These are phyloP conservation scores for Blepharisma japonicum DNA, from an alignment of 73 alveolate species.

Conservation along the genomic window DNA sequence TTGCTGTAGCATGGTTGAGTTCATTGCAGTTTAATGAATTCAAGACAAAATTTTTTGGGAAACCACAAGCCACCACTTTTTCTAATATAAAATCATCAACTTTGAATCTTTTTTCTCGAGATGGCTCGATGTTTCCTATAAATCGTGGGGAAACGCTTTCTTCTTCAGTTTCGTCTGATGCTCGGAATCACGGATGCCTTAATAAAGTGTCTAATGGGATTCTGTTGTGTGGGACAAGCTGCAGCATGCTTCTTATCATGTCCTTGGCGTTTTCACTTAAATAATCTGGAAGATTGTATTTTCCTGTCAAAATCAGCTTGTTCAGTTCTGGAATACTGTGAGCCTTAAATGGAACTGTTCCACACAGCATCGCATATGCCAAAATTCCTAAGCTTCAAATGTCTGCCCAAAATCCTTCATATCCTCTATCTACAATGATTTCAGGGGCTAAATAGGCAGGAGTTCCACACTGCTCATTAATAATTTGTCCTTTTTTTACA, in stretches of 20 bases:
- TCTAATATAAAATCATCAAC: not conserved
- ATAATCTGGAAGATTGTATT: slow-evolving; percentile 62
- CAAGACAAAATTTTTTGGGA: not conserved
- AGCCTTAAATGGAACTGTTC: slow-evolving; percentile 95
- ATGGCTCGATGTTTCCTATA: not conserved
- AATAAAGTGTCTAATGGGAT: slow-evolving; percentile 33
- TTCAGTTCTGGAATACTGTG: slow-evolving; percentile 84
- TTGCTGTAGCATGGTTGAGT: slow-evolving; percentile 57
- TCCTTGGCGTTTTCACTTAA: slow-evolving; percentile 20
- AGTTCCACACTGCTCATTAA: slow-evolving; percentile 97
- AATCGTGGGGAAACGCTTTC: not conserved
- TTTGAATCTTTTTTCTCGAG: slow-evolving; percentile 5
- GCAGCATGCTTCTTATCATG: slow-evolving; percentile 38
- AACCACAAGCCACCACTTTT: not conserved
- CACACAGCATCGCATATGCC: slow-evolving; percentile 83
- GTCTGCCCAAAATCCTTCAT: slow-evolving; percentile 92
- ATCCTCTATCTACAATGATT: slow-evolving; percentile 91
- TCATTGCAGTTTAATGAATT: slow-evolving; percentile 20
- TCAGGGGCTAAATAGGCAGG: slow-evolving; percentile 99
- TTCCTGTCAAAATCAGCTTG: slow-evolving; percentile 45
- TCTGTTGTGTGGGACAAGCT: slow-evolving; percentile 41
- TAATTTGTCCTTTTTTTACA: slow-evolving; percentile 70
- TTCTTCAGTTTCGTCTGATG: not conserved
- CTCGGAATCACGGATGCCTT: slow-evolving; percentile 41
- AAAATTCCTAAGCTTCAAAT: slow-evolving; percentile 96